Base-by-base conservation (phyloP, 768 basidiomycete species). In the Mycena filopes region DNA sequence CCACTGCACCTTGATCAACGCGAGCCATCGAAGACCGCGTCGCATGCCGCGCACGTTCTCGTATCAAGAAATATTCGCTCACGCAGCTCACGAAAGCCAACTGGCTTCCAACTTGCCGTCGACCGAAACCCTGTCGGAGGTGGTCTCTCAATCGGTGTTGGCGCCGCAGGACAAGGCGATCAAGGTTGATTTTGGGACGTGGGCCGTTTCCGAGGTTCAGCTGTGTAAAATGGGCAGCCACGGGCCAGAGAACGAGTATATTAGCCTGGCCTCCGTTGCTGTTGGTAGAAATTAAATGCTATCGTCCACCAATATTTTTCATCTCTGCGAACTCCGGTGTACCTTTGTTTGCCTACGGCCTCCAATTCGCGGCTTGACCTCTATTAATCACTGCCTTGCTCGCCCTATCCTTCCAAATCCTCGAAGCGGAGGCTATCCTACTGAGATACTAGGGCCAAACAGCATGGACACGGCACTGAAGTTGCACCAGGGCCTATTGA, bases 141-240 rank as follows among this genome's bases (percentile, higher is more conserved):
- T 36, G 11, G 36, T 36, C 36, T 36, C 36, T 36, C 36, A 36
- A 36, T 36, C 31, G 7, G 31, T 6, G 31, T 33, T 15, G 26
- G 49, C 26, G 26, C 21, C 42, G 6, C 41, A 16, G 42, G 31
- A 56, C 47, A 65, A 56, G 40, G 55, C 71, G n/a, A 21, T 80
- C 73, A 20, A 62, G 5, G 80, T 87, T 25, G 68, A 86, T 38
- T 79, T 91, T 23, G 90, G 91, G 0, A 69, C 76, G 1, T 90
- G 86, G 80, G 53, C 70, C 1, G 83, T 90, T 10, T 73, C 81
- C 33, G 85, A 87, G 66, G 75, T 92, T 13, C 86, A 92, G 72
- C 78, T 92, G 33, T 92, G 90, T 78, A 79, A 82, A 46, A 91
- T 92, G 91, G 89, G 91, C 0, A 90, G 90, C 68, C 82, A 82